phyloP scores from a whole-genome alignment of 1,139 yeast species.

The Yamadazyma aaseri region DNA sequence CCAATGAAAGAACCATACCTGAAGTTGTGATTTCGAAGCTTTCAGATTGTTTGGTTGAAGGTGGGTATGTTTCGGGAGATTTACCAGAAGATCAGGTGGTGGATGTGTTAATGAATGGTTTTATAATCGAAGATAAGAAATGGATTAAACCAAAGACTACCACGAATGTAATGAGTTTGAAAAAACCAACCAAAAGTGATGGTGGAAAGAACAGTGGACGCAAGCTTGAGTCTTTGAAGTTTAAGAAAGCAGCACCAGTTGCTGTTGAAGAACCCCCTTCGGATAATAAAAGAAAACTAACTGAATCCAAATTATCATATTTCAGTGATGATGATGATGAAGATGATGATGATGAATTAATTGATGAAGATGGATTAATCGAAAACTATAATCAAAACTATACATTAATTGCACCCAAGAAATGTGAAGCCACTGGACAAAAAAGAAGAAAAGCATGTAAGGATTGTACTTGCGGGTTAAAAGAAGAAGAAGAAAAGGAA shows the following conservation, averaged over 20 bases:
- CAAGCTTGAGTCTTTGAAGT: neutral
- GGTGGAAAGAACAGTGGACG: neutral
- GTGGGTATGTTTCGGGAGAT: constrained; percentile 55
- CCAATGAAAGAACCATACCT: constrained; percentile 39
- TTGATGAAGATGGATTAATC: constrained; percentile 44
- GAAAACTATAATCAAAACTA: constrained; percentile 22
- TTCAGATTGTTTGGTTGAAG: constrained; percentile 15
- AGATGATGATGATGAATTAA: constrained; percentile 44
- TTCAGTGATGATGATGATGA: constrained; percentile 45
- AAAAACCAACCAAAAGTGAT: constrained; percentile 14
- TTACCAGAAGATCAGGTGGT: constrained; percentile 50
- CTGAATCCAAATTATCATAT: constrained; percentile 47
- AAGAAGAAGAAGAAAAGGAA: constrained; percentile 68
- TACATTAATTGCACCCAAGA: constrained; percentile 44
- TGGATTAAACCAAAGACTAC: constrained; percentile 49
- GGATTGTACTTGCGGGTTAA: constrained; percentile 96
- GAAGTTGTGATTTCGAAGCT: constrained; percentile 31
- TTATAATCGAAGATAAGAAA: constrained; percentile 38
- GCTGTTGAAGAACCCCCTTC: constrained; percentile 14
- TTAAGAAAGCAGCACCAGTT: constrained; percentile 30
- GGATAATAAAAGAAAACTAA: constrained; percentile 41
- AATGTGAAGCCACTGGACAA: constrained; percentile 57
- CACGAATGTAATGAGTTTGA: constrained; percentile 25
- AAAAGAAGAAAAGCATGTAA: constrained; percentile 87
- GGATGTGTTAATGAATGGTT: constrained; percentile 65